These are phyloP conservation scores for Silybum marianum DNA, from an alignment of 129 eudicot species.

Conservation along the genomic window DNA sequence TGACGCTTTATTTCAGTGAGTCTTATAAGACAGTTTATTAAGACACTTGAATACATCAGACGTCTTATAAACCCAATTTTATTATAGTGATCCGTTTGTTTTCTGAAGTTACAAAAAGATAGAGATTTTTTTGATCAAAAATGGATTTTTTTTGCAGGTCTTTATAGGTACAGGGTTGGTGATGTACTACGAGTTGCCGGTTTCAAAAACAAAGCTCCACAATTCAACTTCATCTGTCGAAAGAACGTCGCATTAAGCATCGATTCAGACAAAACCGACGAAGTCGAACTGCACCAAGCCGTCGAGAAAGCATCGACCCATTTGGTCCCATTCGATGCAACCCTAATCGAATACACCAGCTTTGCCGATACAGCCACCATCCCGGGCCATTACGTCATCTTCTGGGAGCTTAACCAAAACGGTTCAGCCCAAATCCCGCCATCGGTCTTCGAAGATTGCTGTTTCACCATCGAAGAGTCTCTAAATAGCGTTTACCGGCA, in stretches of 20 bases:
- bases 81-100: too few relatives aligned
- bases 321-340: slow-evolving; percentile 59
- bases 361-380: slow-evolving; percentile 66
- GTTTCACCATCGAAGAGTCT: slow-evolving; percentile 66
- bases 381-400: slow-evolving; percentile 83
- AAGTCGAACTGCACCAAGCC: slow-evolving; percentile 77
- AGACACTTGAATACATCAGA: too few relatives aligned
- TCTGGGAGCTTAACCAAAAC: slow-evolving; percentile 61
- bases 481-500: slow-evolving; percentile 75
- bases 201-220: slow-evolving; percentile 84
- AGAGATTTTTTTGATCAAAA: neutral
- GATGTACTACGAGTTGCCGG: slow-evolving; percentile 76
- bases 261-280: slow-evolving; percentile 77
- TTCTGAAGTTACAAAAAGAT: neutral
- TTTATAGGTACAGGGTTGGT: slow-evolving; percentile 77
- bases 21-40: too few relatives aligned
- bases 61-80: too few relatives aligned
- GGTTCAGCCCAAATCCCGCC: slow-evolving; percentile 60
- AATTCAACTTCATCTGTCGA: slow-evolving; percentile 73
- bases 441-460: slow-evolving; percentile 62
- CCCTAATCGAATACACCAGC: slow-evolving; percentile 70
- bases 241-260: slow-evolving; percentile 78
- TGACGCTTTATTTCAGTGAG: too few relatives aligned
- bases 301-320: slow-evolving; percentile 56
- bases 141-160: slow-evolving; percentile 44